These are phyloP conservation scores for Primulina eburnea DNA, from an alignment of 257 asterid species.

Conservation along the genomic window DNA sequence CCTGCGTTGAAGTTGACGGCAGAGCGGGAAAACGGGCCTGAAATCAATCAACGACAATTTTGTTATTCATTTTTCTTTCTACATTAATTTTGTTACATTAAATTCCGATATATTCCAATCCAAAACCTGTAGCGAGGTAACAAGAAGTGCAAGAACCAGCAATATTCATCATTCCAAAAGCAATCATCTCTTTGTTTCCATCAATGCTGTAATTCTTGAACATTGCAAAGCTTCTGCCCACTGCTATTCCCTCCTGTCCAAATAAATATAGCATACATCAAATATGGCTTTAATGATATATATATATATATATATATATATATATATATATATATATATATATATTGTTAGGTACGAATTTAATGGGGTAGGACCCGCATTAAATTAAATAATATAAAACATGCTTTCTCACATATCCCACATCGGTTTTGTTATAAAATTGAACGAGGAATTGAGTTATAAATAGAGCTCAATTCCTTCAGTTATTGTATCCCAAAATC, in stretches of 20 bases:
- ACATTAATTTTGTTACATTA: no score
- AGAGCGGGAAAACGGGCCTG: conserved; percentile 77
- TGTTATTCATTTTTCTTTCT: neutral
- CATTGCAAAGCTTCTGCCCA: conserved; percentile 95
- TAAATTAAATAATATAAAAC: no score
- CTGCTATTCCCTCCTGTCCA: conserved; percentile 93
- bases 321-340: no score
- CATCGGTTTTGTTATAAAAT: no score
- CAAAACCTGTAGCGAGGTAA: conserved; percentile 78
- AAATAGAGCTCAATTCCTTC: no score
- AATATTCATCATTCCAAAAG: conserved; percentile 89
- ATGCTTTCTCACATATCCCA: no score
- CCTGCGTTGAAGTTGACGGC: conserved; percentile 81
- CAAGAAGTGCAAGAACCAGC: conserved; percentile 90
- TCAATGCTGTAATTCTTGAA: conserved; percentile 86
- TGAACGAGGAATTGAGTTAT: no score
- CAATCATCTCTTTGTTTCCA: conserved; percentile 99
- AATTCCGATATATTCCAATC: no score
- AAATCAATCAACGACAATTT: neutral
- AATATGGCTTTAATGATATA: neutral
- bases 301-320: no score
- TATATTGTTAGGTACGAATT: no score
- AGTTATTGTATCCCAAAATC: no score
- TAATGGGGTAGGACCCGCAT: no score
- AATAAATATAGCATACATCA: neutral